Evolutionary conservation across 2,329 filamentous ascomycete genomes (phyloP), one percentile per base, ranked within the genome.

Genomic region (Colletotrichum chlorophyti): DNA sequence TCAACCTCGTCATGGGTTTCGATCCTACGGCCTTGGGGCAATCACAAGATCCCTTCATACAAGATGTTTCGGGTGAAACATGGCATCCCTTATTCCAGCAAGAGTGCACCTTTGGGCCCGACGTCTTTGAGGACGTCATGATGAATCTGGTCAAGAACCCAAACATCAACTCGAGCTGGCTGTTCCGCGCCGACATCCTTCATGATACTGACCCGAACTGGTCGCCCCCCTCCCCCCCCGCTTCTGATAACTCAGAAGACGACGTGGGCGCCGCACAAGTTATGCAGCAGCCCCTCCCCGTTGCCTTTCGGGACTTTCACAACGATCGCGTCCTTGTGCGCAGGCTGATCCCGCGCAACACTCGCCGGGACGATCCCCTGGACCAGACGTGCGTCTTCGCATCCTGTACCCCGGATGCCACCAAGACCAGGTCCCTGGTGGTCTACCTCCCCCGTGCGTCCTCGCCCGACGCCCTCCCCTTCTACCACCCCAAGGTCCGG

Each of bases 371-470:
- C 72, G 77, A 79, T 17, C 81, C 89, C 2, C 73, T 97, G 62
- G 83, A 92, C 55, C 94, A 98, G 73, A 96, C 92, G 2, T 96
- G 92, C 71, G 82, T 91, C 53, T 83, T 93, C 62, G 91, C 91
- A 70, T 59, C 55, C 43, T 42, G 51, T 27, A 66, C 68, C 55
- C 51, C 37, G 15, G 55, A 47, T 54, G 40, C 23, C 12, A 21
- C 29, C 8, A 73, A 75, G 26, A 55, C 41, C 27, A 58, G 61
- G 49, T 83, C 80, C 27, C 74, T 94, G 49, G 85, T 96, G 14
- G 72, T 96, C 29, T 97, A 96, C 70, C 79, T 90, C 6, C 92
- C 94, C 7, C 93, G 97, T 72, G 80, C 86, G 8, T 71, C 80
- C 27, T 76, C 76, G 1, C 76, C 82, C 10, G 79, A 83, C 12